Evolutionary conservation across 306 rosid species (phyloP).

Genomic region (Pachyrhizus erosus): DNA sequence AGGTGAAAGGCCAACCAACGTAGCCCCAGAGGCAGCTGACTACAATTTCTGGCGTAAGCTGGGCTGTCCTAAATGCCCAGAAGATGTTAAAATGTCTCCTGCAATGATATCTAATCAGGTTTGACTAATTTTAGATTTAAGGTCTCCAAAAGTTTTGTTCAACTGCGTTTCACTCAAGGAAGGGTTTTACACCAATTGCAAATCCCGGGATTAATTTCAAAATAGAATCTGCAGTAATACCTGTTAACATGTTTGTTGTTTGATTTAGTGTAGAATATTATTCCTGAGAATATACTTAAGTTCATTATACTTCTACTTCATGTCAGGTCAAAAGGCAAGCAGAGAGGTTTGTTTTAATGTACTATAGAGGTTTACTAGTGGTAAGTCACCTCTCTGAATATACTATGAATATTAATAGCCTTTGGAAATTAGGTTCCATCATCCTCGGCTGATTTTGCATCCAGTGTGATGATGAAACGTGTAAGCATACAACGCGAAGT

Average conservation of each 20-base stretch:
- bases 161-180: constrained; percentile 31
- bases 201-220: constrained; percentile 9
- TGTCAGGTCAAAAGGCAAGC: constrained; percentile 90
- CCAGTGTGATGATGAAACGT: constrained; percentile 97
- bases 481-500: constrained; percentile 77
- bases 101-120: constrained; percentile 90
- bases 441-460: constrained; percentile 32
- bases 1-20: constrained; percentile 46
- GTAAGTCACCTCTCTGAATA: constrained; percentile 52
- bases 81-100: constrained; percentile 72
- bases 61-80: constrained; percentile 82
- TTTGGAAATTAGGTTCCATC: constrained; percentile 1
- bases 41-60: constrained; percentile 72
- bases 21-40: constrained; percentile 51
- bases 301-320: neutral
- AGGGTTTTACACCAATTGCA: neutral
- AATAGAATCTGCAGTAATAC: neutral
- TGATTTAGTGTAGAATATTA: constrained; percentile 31
- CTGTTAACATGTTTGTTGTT: constrained; percentile 19
- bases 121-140: constrained; percentile 15
- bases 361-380: constrained; percentile 75
- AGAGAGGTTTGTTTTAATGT: constrained; percentile 68
- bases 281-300: constrained; percentile 33
- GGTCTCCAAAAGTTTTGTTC: constrained; percentile 8
- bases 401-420: constrained; percentile 15